Base-by-base conservation (phyloP, 768 basidiomycete genomes). In the Punctularia strigosozonata region DNA sequence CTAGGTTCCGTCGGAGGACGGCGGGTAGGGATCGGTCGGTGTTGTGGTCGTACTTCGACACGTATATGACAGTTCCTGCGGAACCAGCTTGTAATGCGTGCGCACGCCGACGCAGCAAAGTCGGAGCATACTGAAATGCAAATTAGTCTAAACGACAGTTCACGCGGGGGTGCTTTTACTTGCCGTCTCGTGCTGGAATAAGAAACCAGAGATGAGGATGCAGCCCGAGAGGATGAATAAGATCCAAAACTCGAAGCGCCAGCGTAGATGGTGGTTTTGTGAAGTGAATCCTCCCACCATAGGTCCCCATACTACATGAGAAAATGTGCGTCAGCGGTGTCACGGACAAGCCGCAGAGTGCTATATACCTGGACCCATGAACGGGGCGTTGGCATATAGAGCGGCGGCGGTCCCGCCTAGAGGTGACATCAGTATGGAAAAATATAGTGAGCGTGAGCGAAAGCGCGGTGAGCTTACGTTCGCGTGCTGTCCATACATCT, bases 201-300 rank as follows among this genome's bases (percentile, higher is more conserved):
- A 55, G 38, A 71, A 63, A 4, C 69, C 68, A 3, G 64, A 46
- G 19, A 69, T 41, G 15, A 71, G 58, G 15, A 66, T 68, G 36
- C 70, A 38, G 3, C 46, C 59, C 12, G 75, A 63, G 41, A 75
- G 64, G 17, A 73, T 68, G 46, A 77, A 65, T 61, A 73, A 73
- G 40, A 80, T 60, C 75, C 76, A 77, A 52, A 80, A 80, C 38
- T 72, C 71, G 49, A 74, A 75, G 26, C 68, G 64, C 75, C 76
- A 81, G 15, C 70, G 71, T 7, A 74, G 61, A 18, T 48, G 56
- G 7, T 58, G 54, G 37, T 53, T 68, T 52, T 56, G 42, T 13
- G 66, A 70, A 10, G 76, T 69, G 54, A 69, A 77, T n/a, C 76
- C 77, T 17, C 80, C 76, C 20, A 78, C 69, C 39, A 84, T 69